Percentiles rank a stretch among this genome's conserved stretches.
These are phyloP conservation scores for Polytrichum formosum DNA, from an alignment of 225 moss, liverwort and hornwort species.

Conservation along the genomic window DNA sequence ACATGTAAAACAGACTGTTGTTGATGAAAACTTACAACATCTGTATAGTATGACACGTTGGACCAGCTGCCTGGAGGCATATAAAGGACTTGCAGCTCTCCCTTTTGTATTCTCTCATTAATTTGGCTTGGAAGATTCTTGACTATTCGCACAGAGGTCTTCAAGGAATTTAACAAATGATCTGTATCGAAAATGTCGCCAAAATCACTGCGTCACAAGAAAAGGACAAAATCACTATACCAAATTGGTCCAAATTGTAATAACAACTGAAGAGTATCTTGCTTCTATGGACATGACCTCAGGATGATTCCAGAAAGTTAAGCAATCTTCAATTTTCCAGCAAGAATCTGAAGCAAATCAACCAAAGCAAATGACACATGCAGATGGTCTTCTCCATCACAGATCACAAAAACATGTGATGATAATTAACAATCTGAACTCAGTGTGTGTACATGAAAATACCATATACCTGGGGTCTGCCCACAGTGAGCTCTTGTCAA, in stretches of 20 bases:
- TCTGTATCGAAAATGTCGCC: constrained; percentile 35
- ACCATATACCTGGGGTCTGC: constrained; percentile 63
- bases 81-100: constrained; percentile 27
- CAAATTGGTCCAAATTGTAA: neutral
- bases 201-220: constrained; percentile 52
- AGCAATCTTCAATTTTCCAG: too few species aligned
- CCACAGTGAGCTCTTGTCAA: constrained; percentile 74
- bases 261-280: neutral
- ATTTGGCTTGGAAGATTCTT: constrained; percentile 48
- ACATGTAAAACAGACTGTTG: too few species aligned
- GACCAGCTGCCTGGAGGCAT: constrained; percentile 74
- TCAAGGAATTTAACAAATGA: constrained; percentile 56
- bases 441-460: neutral
- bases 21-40: constrained; percentile 9
- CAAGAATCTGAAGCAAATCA: too few species aligned
- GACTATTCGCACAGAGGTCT: constrained; percentile 46
- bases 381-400: too few species aligned
- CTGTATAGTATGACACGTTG: constrained; percentile 49
- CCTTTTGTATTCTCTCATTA: constrained; percentile 26
- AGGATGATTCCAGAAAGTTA: neutral
- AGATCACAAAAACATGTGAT: too few species aligned
- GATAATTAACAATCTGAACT: too few species aligned
- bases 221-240: neutral
- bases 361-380: too few species aligned
- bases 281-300: too few species aligned